Evolutionary conservation across 1,284 basidiomycete species (phyloP).

Genomic region (Tilletia indica): DNA sequence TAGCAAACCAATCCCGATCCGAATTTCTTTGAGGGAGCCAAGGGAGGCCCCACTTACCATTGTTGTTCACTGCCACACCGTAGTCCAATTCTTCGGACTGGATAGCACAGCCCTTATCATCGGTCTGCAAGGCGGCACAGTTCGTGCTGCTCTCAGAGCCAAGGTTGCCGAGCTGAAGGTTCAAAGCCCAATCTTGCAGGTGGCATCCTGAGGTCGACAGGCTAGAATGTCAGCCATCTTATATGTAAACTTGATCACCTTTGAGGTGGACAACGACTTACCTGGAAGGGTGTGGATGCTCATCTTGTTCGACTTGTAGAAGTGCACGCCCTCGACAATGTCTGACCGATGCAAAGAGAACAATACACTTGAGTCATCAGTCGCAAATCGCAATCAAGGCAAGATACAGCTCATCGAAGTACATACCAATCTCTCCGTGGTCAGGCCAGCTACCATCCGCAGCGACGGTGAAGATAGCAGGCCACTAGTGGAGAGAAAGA

Average conservation of each 20-base stretch:
- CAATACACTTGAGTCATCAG: neutral
- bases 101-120: conserved; percentile 13
- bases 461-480: conserved; percentile 13
- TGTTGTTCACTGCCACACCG: neutral
- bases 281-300: conserved; percentile 17
- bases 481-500: neutral
- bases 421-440: conserved; percentile 5
- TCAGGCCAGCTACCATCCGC: conserved; percentile 2
- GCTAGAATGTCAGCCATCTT: neutral
- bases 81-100: neutral
- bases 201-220: neutral
- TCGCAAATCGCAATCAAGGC: neutral
- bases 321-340: conserved; percentile 14
- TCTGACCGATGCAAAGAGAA: neutral
- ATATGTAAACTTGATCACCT: neutral
- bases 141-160: conserved; percentile 2
- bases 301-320: conserved; percentile 17
- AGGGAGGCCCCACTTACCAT: neutral
- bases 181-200: conserved; percentile 4
- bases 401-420: neutral
- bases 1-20: too few species aligned
- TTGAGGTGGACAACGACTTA: neutral
- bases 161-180: neutral
- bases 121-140: conserved; percentile 7
- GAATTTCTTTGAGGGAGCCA: too few species aligned